Percentiles rank a stretch among this genome's conserved stretches.
Conservation (phyloP, 2,329 filamentous ascomycete species). For the Bimuria novae-zelandiae region DNA sequence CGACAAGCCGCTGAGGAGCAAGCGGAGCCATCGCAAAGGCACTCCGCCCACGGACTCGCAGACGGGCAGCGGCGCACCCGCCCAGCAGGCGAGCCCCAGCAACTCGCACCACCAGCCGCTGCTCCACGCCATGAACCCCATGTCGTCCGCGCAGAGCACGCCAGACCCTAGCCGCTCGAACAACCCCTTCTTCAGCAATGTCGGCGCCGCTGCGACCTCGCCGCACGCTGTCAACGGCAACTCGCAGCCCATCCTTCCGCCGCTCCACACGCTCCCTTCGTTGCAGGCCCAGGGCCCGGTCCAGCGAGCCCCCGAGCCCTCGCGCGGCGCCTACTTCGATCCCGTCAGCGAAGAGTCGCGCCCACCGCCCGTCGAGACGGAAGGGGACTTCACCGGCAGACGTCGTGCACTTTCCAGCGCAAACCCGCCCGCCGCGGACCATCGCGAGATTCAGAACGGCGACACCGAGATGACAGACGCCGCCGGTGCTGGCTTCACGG, state of each 20-base stretch:
- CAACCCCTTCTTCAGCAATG: conserved; percentile 37
- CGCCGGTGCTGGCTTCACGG: conserved; percentile 39
- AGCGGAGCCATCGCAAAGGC: conserved; percentile 63
- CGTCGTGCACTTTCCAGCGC: conserved; percentile 37
- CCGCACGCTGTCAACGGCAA: conserved; percentile 40
- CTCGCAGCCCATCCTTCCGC: conserved; percentile 24
- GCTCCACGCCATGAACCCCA: conserved; percentile 32
- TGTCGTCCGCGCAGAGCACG: conserved; percentile 46
- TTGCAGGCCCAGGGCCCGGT: conserved; percentile 33
- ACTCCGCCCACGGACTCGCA: conserved; percentile 36
- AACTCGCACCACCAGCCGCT: conserved; percentile 23
- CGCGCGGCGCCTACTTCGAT: conserved; percentile 37
- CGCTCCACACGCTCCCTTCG: conserved; percentile 31
- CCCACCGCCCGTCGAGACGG: conserved; percentile 21
- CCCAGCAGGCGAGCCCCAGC: conserved; percentile 22
- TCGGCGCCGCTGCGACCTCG: conserved; percentile 29
- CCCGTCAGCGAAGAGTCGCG: conserved; percentile 39
- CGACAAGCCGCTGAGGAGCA: conserved; percentile 73
- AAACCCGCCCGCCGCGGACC: conserved; percentile 23
- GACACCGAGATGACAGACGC: conserved; percentile 49
- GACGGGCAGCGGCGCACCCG: conserved; percentile 6
- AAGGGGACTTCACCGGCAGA: conserved; percentile 26
- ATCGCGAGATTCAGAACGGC: conserved; percentile 40
- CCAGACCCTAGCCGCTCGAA: conserved; percentile 40
- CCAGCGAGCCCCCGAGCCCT: conserved; percentile 19